Evolutionary conservation across 169 alveolate genomes (phyloP).

Genomic region (Plasmodium inui): DNA sequence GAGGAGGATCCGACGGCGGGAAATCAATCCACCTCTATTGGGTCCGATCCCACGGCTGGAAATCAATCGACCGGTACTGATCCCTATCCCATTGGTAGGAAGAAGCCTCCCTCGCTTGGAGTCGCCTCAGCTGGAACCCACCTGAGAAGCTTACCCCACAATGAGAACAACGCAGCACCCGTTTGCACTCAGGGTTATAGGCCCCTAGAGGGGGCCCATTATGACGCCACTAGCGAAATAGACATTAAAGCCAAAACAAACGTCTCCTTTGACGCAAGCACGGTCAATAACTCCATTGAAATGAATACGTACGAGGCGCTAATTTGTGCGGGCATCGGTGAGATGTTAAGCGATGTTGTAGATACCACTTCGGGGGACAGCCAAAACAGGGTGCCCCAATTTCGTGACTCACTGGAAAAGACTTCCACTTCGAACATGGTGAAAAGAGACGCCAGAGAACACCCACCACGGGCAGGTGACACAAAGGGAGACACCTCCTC

Average conservation of each 20-base stretch:
- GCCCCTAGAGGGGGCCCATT: background rate
- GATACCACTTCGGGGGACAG: background rate
- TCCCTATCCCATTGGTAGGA: background rate
- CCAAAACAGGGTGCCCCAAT: background rate
- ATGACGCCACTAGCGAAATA: background rate
- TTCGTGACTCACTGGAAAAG: background rate
- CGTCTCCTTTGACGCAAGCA: background rate
- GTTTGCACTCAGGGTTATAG: background rate
- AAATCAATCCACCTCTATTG: no score
- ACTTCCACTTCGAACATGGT: background rate
- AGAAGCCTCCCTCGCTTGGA: background rate
- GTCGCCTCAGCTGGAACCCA: background rate
- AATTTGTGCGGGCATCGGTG: background rate
- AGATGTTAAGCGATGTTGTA: background rate
- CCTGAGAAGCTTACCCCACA: background rate
- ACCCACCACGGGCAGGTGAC: background rate
- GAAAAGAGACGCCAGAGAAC: background rate
- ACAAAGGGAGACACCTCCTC: background rate
- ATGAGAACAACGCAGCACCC: background rate
- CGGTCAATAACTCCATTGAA: background rate
- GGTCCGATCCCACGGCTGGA: background rate
- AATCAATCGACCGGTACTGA: background rate
- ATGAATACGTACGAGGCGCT: background rate
- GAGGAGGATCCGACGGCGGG: no score
- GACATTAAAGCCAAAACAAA: background rate